These are phyloP conservation scores for Fusarium lyarnte DNA, from an alignment of 2,329 filamentous ascomycete genomes.

Conservation along the genomic window DNA sequence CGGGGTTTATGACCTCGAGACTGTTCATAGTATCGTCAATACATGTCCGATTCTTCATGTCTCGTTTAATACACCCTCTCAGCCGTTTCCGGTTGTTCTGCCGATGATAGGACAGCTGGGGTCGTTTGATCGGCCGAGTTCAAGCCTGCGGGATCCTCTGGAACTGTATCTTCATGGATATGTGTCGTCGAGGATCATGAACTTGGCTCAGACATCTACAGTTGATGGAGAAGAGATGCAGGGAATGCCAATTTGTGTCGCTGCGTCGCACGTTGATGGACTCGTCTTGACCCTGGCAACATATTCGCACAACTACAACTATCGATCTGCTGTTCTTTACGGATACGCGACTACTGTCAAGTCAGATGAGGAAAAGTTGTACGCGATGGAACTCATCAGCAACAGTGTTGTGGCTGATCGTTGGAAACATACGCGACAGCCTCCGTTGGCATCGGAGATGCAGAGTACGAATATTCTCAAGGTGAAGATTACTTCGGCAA, in stretches of 20 bases:
- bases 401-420: conserved; percentile 75
- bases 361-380: conserved; percentile 75
- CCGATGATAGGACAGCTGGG: conserved; percentile 90
- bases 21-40: conserved; percentile 81
- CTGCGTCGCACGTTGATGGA: conserved; percentile 80
- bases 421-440: conserved; percentile 74
- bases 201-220: conserved; percentile 54
- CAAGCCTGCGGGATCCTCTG: conserved; percentile 70
- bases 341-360: conserved; percentile 76
- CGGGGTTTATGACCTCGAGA: conserved; percentile 75
- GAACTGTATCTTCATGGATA: conserved; percentile 88
- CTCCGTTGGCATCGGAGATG: conserved; percentile 78
- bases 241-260: conserved; percentile 76
- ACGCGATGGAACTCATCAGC: conserved; percentile 82
- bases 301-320: conserved; percentile 86
- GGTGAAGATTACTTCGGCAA: conserved; percentile 74
- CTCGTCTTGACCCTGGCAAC: conserved; percentile 82
- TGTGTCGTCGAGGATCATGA: conserved; percentile 81
- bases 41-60: conserved; percentile 80
- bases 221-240: conserved; percentile 25
- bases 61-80: conserved; percentile 72
- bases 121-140: conserved; percentile 71
- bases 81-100: conserved; percentile 79
- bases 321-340: conserved; percentile 81
- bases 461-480: conserved; percentile 77